A percentile compares a stretch with the other conserved stretches of the same genome.
Conservation (phyloP, 2,329 filamentous ascomycete genomes). For the Sporothrix brunneoviolacea region DNA sequence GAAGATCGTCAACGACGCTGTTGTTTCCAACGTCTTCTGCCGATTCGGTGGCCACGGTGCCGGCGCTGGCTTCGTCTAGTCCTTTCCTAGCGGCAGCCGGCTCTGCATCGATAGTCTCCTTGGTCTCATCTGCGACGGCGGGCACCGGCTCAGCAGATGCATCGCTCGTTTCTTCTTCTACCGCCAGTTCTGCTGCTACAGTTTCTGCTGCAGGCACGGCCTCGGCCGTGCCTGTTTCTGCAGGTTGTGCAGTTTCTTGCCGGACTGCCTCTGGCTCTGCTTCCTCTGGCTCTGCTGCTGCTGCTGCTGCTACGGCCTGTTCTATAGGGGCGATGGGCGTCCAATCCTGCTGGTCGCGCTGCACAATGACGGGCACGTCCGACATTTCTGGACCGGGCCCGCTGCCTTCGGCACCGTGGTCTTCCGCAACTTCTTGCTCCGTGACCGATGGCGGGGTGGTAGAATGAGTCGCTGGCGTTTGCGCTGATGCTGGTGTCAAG, state of each 20-base stretch:
- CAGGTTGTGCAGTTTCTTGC: no score
- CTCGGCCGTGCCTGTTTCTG: neutral
- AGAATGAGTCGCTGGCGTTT: neutral
- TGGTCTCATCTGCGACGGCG: no score
- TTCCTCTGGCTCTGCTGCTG: constrained; percentile 19
- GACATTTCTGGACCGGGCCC: constrained; percentile 32
- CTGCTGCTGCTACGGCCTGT: neutral
- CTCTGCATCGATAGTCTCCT: neutral
- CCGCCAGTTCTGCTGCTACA: no score
- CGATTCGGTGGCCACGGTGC: no score
- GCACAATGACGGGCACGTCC: constrained; percentile 35
- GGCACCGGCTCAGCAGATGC: no score
- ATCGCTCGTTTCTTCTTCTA: no score
- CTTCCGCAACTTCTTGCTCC: constrained; percentile 27
- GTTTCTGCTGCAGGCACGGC: no score
- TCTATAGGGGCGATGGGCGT: neutral
- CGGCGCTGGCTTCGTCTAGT: no score
- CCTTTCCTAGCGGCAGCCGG: no score
- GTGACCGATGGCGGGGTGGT: constrained; percentile 27
- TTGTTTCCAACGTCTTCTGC: no score
- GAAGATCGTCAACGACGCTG: no score
- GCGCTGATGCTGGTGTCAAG: neutral
- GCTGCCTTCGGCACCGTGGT: constrained; percentile 41
- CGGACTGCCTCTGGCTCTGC: constrained; percentile 10
- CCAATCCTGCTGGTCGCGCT: constrained; percentile 21